These are phyloP conservation scores for Suhomyces vadensis DNA, from an alignment of 805 yeast species.

Conservation along the genomic window DNA sequence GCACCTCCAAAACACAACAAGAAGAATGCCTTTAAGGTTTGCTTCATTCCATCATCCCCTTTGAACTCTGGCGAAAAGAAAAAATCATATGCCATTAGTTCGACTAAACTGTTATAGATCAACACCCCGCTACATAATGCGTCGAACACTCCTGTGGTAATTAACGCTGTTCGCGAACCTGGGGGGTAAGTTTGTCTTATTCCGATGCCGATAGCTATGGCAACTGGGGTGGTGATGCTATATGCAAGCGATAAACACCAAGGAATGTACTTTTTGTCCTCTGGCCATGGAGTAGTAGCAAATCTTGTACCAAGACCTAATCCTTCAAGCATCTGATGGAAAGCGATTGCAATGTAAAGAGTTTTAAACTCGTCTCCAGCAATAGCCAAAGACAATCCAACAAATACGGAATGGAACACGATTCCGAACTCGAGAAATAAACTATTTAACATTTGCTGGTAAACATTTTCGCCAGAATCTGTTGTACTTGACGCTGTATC, in stretches of 20 bases:
- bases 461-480: conserved; percentile 14
- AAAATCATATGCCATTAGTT: conserved; percentile 77
- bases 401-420: conserved; percentile 35
- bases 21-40: conserved; percentile 25
- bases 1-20: conserved; percentile 29
- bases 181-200: conserved; percentile 64
- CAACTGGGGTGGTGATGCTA: conserved; percentile 64
- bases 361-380: conserved; percentile 31
- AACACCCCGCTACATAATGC: conserved; percentile 77
- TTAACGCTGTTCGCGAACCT: conserved; percentile 56
- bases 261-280: conserved; percentile 46
- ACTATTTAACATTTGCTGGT: conserved; percentile 56
- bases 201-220: conserved; percentile 78
- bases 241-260: conserved; percentile 33
- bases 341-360: conserved; percentile 29
- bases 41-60: conserved; percentile 19
- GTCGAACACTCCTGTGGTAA: conserved; percentile 73
- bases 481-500: not conserved
- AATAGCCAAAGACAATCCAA: conserved; percentile 34
- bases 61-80: conserved; percentile 44
- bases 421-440: conserved; percentile 39
- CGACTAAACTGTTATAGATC: conserved; percentile 75
- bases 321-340: conserved; percentile 38
- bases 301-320: conserved; percentile 34
- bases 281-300: conserved; percentile 29